Percentiles rank a stretch among this genome's conserved stretches.
phyloP scores from a whole-genome alignment of 2,329 filamentous ascomycete genomes.

The Aspergillus novoparasiticus region DNA sequence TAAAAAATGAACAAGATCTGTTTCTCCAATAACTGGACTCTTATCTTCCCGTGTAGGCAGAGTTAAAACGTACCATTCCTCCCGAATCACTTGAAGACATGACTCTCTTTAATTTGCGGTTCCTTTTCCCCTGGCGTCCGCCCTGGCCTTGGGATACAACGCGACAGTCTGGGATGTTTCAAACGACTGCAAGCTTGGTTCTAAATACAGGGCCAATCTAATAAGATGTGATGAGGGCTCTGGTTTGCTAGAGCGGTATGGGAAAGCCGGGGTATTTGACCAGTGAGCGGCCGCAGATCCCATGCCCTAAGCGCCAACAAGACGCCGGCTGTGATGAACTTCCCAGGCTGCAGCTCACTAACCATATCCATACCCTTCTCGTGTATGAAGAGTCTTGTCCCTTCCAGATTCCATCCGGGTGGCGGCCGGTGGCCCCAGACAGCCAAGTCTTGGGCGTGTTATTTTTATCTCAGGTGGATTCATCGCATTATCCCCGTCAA shows the following conservation, averaged over 20 bases:
- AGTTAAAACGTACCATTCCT: not conserved
- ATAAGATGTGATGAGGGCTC: constrained; percentile 15
- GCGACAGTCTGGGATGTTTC: not conserved
- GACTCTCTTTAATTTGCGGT: not conserved
- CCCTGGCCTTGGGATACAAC: not conserved
- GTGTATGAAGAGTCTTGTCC: constrained; percentile 22
- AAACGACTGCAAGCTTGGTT: constrained; percentile 10
- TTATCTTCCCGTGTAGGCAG: not conserved
- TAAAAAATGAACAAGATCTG: not conserved
- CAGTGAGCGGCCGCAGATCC: constrained; percentile 19
- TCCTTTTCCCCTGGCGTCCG: not conserved
- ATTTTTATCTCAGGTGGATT: constrained; percentile 27
- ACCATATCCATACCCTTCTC: not conserved
- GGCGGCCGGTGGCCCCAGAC: constrained; percentile 2
- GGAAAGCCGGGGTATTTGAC: constrained; percentile 7
- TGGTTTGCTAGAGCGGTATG: constrained; percentile 17
- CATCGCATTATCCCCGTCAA: constrained; percentile 16
- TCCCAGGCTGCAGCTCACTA: constrained; percentile 28
- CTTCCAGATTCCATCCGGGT: not conserved
- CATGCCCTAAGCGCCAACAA: constrained; percentile 31
- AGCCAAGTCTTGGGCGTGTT: constrained; percentile 16
- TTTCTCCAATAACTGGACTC: not conserved
- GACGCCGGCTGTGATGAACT: constrained; percentile 37
- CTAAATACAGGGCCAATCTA: constrained; percentile 4
- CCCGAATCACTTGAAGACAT: not conserved